These are phyloP conservation scores for Neoarthrinium moseri DNA, from an alignment of 2,329 filamentous ascomycete species.

Conservation along the genomic window DNA sequence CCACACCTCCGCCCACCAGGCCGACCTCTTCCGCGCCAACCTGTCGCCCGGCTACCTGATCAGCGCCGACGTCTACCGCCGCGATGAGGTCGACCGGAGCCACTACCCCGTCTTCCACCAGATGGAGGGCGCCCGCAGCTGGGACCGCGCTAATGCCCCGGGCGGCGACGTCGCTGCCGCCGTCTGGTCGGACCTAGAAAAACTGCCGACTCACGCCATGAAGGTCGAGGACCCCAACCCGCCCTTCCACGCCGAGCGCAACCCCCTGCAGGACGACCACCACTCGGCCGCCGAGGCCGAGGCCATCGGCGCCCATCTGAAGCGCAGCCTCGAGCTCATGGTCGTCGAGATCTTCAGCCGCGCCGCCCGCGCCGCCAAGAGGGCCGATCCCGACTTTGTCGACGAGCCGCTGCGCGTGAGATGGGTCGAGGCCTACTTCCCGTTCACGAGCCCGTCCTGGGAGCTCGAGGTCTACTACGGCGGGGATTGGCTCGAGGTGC, in stretches of 20 bases:
- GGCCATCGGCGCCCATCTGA: slow-evolving; percentile 81
- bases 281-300: slow-evolving; percentile 77
- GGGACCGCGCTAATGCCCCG: slow-evolving; percentile 68
- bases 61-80: slow-evolving; percentile 89
- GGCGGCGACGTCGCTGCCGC: slow-evolving; percentile 59
- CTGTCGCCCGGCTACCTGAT: slow-evolving; percentile 80
- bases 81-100: slow-evolving; percentile 90
- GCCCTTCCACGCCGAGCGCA: slow-evolving; percentile 71
- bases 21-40: slow-evolving; percentile 74
- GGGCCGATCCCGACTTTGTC: slow-evolving; percentile 45
- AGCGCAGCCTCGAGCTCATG: slow-evolving; percentile 84
- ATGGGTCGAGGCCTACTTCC: slow-evolving; percentile 97
- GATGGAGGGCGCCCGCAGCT: slow-evolving; percentile 92
- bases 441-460: slow-evolving; percentile 93
- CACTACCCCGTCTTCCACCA: slow-evolving; percentile 98
- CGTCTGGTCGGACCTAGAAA: slow-evolving; percentile 69
- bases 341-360: slow-evolving; percentile 85
- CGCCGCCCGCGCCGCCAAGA: slow-evolving; percentile 65
- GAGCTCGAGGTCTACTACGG: slow-evolving; percentile 95
- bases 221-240: slow-evolving; percentile 83
- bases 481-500: slow-evolving; percentile 91
- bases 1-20: slow-evolving; percentile 92
- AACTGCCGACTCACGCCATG: slow-evolving; percentile 71
- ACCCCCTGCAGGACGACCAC: slow-evolving; percentile 73
- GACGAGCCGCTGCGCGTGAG: slow-evolving; percentile 79